Evolutionary conservation across 768 basidiomycete genomes (phyloP).

Genomic region (Ramaria sp.): DNA sequence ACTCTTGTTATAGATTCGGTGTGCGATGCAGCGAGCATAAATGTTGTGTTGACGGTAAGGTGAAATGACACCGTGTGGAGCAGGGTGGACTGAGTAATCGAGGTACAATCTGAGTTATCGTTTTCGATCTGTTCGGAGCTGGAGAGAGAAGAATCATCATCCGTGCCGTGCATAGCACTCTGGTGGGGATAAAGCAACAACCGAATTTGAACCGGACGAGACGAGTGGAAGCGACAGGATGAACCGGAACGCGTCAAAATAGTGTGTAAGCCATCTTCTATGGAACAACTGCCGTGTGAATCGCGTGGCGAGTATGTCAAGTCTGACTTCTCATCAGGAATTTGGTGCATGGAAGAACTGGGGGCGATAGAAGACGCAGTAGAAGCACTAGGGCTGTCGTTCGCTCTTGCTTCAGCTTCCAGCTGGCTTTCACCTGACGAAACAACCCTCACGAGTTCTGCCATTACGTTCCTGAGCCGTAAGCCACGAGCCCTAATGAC

Average conservation of each 20-base stretch:
- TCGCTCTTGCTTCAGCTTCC: background rate
- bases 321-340: background rate
- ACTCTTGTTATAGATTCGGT: conserved; percentile 59
- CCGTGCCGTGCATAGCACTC: conserved; percentile 35
- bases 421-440: background rate
- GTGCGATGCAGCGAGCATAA: conserved; percentile 42
- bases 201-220: conserved; percentile 61
- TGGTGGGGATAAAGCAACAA: conserved; percentile 52
- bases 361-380: background rate
- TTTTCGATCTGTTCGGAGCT: conserved; percentile 35
- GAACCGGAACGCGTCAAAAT: conserved; percentile 80
- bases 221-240: conserved; percentile 80
- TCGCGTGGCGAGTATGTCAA: background rate
- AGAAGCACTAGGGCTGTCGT: background rate
- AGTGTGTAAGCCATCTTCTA: background rate
- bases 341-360: background rate
- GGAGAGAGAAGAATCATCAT: conserved; percentile 30
- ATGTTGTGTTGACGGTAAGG: conserved; percentile 63
- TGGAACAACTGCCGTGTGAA: background rate
- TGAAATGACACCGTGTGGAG: conserved; percentile 77
- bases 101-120: conserved; percentile 54
- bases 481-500: conserved; percentile 61
- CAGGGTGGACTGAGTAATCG: conserved; percentile 73
- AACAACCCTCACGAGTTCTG: conserved; percentile 60
- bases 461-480: conserved; percentile 68